Evolutionary conservation across 768 basidiomycete species (phyloP), one percentile per base, ranked within the genome.

Genomic region (Lactarius tabidus): DNA sequence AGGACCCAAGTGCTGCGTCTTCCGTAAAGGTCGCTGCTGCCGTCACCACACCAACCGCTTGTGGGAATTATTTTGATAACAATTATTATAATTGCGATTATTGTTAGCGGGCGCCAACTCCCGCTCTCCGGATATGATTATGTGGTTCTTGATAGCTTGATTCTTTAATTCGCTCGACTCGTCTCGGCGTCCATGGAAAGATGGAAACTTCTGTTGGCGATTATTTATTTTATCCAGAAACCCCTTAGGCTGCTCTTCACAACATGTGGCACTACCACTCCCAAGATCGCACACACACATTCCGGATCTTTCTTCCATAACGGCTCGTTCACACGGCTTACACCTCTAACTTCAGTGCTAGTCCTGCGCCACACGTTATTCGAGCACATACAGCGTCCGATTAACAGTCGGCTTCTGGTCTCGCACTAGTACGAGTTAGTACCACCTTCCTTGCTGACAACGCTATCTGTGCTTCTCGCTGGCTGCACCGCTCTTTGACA

Each of bases 261-360:
- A 66, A 66, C 65, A 58, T 52, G 65, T 66, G 56, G 64, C 7
- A 31, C 57, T 14, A 31, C 59, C 59, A n/a, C 36, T 20, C 60
- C 48, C 45, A 36, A 39, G 59, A 61, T 65, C 59, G 59, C 64
- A 65, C 58, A 33, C 59, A 33, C 45, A 23, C 29, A 3, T 28
- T 18, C 45, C 59, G 59, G 45, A 43, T 59, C 59, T 55, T 35
- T 55, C 54, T 31, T 33, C 28, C 12, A 20, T 23, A 55, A 55
- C 29, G 17, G 29, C 20, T 18, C 29, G 6, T 35, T 55, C 54
- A 35, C 54, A 29, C 33, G 33, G 18, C 31, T 33, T 55, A 26
- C 33, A 29, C 5, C 54, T 55, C 53, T 55, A 17, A 17, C 41
- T 41, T 20, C 41, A 20, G 20, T 41, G 6, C 48, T 23, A 6